Conservation (phyloP, 768 basidiomycete species). For the Pulveroboletus sp. region DNA sequence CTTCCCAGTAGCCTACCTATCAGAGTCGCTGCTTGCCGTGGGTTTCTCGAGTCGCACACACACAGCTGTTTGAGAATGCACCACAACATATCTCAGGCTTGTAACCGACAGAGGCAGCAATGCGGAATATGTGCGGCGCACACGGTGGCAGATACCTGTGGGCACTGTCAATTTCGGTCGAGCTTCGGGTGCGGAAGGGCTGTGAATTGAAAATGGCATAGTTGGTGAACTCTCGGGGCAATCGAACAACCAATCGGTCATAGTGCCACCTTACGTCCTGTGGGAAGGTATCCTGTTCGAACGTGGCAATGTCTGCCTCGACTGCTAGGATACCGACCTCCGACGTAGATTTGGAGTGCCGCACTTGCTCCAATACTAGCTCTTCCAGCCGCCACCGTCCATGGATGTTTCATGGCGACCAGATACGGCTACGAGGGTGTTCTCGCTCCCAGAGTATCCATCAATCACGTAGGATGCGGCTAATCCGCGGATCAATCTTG, state of each 20-base stretch:
- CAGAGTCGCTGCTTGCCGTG: not conserved
- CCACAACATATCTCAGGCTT: constrained; percentile 1
- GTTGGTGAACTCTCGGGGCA: too few species aligned
- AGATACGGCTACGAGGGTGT: too few species aligned
- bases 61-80: not conserved
- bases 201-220: too few species aligned
- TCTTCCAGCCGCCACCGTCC: too few species aligned
- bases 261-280: too few species aligned
- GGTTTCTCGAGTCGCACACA: not conserved
- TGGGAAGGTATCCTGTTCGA: too few species aligned
- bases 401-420: too few species aligned
- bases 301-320: too few species aligned
- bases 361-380: too few species aligned
- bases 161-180: constrained; percentile 1
- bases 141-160: not conserved
- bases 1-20: not conserved
- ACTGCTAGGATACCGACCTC: too few species aligned
- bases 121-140: not conserved
- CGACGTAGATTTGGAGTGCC: too few species aligned
- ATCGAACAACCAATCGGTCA: too few species aligned
- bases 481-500: not conserved
- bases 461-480: not conserved
- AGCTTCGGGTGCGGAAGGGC: not conserved
- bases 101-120: constrained; percentile 1
- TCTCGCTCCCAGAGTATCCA: not conserved